phyloP scores from a whole-genome alignment of 768 basidiomycete genomes.

The Leccinum uliginosum region DNA sequence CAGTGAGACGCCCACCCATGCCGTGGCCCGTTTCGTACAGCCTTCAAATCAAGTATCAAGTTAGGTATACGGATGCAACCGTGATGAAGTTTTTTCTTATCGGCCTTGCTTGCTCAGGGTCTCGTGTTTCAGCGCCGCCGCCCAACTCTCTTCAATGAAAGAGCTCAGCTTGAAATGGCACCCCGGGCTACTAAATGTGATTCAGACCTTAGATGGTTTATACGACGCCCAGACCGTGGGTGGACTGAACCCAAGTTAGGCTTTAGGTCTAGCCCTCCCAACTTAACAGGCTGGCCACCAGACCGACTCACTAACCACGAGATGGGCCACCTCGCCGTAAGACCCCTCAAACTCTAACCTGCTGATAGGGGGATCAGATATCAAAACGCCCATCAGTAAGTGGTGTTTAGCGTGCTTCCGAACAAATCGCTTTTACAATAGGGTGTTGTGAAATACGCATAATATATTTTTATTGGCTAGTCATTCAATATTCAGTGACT shows the following conservation, averaged over 20 bases:
- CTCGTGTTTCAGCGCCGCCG: neutral
- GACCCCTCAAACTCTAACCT: neutral
- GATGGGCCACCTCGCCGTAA: neutral
- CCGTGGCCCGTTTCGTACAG: neutral
- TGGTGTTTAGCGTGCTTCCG: neutral
- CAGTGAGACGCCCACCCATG: neutral
- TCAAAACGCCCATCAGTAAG: neutral
- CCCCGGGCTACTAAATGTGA: neutral
- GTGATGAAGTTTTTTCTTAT: neutral
- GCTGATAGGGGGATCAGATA: neutral
- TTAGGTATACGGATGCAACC: neutral
- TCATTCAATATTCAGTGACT: neutral
- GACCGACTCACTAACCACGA: neutral
- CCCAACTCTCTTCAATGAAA: neutral
- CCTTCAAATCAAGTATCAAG: neutral
- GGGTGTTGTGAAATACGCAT: neutral
- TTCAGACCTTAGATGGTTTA: neutral
- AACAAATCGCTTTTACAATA: neutral
- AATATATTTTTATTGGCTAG: neutral
- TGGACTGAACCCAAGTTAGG: neutral
- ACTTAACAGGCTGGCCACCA: neutral
- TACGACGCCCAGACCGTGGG: no score
- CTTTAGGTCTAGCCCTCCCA: neutral
- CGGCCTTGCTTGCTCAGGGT: neutral
- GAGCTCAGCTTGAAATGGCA: neutral